Base-by-base conservation (phyloP, 2,329 filamentous ascomycete species). In the Colletotrichum spinosum region DNA sequence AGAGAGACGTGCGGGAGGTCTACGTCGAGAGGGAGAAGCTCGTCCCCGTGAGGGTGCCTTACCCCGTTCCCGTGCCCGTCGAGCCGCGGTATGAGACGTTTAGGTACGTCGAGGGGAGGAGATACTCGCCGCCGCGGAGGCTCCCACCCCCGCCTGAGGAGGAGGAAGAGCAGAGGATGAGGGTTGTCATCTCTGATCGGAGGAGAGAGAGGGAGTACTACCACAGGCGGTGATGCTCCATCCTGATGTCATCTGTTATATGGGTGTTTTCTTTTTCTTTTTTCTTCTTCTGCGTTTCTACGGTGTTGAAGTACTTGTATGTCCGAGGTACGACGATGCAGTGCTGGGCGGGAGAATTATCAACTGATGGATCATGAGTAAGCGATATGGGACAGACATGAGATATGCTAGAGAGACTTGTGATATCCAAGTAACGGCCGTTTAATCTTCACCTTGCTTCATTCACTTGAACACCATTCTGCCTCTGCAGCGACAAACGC, bases 21-120 rank as follows among this genome's bases (percentile, higher is more conserved):
- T 79, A 83, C 71, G 80, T 87, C 66, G 84, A 87, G 75, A 79
- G 84, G 34, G 85, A 87, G 71, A 77, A 78, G 55, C 69, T 83
- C 52, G 76, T 85, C 13, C 83, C 81, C 41, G 72, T 81, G 8
- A 77, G 76, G 9, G 72, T 77, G 48, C 79, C 76, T 8, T 77
- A 83, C 2, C 81, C 79, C 15, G 77, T 81, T 6, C 79, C 78
- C 1, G 73, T 73, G 15, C 63, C 58, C 33, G 61, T 60, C 35
- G 78, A 77, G 69, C 77, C 77, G 41, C 70, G 74, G 65, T 81
- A 81, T 67, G 84, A 85, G 42, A 83, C 83, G 37, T 87, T 78
- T 70, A 82, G 85, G 7, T 86, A 86, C 69, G 79, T 87, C 53
- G 83, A 86, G 63, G 83, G 81, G 0, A 76, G 80, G 55, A 74